These are phyloP conservation scores for Trichosporon faecale DNA, from an alignment of 1,284 basidiomycete genomes.

Conservation along the genomic window DNA sequence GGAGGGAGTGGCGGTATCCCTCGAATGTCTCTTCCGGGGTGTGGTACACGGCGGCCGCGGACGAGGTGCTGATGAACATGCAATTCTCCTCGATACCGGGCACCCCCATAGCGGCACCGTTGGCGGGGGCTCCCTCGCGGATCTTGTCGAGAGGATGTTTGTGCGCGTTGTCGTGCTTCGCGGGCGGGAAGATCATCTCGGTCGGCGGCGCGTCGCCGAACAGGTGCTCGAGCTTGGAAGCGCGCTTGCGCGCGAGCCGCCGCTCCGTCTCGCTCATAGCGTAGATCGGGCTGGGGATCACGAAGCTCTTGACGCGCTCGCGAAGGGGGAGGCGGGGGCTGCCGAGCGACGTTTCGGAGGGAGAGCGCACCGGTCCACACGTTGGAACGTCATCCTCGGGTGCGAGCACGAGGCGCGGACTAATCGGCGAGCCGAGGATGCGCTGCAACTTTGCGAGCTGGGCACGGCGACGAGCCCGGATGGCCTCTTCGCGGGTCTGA, in stretches of 20 bases:
- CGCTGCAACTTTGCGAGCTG: conserved; percentile 39
- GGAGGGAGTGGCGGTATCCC: conserved; percentile 32
- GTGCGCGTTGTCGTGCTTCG: not conserved
- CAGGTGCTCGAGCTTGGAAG: conserved; percentile 38
- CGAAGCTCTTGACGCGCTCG: not conserved
- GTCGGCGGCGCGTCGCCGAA: conserved; percentile 36
- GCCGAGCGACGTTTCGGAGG: not conserved
- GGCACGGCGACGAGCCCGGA: conserved; percentile 25
- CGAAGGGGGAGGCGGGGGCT: not conserved
- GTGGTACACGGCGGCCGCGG: not conserved
- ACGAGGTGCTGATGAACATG: not conserved
- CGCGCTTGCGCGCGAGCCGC: conserved; percentile 28
- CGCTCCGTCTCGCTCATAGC: conserved; percentile 27
- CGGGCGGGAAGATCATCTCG: conserved; percentile 23
- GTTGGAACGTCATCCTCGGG: conserved; percentile 12
- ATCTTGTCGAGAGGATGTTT: not conserved
- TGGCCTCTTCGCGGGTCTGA: conserved; percentile 22
- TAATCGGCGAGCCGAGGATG: conserved; percentile 30
- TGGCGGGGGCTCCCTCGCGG: not conserved
- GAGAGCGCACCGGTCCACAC: not conserved
- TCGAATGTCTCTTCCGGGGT: conserved; percentile 17
- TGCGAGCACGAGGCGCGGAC: conserved; percentile 20
- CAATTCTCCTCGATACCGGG: conserved; percentile 4
- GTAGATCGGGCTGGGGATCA: not conserved
- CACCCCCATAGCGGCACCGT: not conserved